phyloP scores from a whole-genome alignment of 352 stramenopile genomes.

The Globisporangium acanthophoron region DNA sequence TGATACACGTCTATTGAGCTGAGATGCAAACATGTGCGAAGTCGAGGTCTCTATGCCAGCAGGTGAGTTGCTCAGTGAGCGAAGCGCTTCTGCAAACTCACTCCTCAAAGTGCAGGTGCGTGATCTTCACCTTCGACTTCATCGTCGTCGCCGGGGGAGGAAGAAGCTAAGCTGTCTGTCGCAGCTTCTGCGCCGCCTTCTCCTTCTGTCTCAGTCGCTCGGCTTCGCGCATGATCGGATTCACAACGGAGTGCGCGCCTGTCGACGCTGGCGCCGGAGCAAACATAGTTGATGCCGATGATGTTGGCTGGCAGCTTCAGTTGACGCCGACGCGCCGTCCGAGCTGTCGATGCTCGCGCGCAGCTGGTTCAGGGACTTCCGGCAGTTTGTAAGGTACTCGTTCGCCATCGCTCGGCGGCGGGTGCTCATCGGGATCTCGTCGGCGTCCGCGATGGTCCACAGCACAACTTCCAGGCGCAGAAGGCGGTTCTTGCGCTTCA shows the following conservation, averaged over 20 bases:
- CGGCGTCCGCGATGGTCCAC: slow-evolving; percentile 20
- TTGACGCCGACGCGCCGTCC: background rate
- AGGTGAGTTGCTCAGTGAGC: no score
- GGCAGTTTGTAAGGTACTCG: slow-evolving; percentile 44
- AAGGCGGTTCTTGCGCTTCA: slow-evolving; percentile 39
- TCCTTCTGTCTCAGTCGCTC: background rate
- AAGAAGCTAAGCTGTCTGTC: no score
- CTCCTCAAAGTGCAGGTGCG: slow-evolving; percentile 36
- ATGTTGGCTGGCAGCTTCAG: background rate
- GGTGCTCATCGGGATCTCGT: slow-evolving; percentile 22
- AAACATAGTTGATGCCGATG: background rate
- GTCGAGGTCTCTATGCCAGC: background rate
- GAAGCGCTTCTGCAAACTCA: background rate
- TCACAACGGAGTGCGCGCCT: background rate
- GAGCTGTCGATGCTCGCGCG: background rate
- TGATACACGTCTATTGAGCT: no score
- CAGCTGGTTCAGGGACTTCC: slow-evolving; percentile 20
- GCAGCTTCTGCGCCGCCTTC: background rate
- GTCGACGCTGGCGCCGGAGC: background rate
- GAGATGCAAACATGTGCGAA: no score
- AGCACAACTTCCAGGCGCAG: slow-evolving; percentile 46
- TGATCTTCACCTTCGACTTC: background rate
- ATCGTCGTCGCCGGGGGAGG: background rate
- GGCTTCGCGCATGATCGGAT: background rate
- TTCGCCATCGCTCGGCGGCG: slow-evolving; percentile 24